Evolutionary conservation across 768 basidiomycete species (phyloP).

Genomic region (Panellus pusillus): DNA sequence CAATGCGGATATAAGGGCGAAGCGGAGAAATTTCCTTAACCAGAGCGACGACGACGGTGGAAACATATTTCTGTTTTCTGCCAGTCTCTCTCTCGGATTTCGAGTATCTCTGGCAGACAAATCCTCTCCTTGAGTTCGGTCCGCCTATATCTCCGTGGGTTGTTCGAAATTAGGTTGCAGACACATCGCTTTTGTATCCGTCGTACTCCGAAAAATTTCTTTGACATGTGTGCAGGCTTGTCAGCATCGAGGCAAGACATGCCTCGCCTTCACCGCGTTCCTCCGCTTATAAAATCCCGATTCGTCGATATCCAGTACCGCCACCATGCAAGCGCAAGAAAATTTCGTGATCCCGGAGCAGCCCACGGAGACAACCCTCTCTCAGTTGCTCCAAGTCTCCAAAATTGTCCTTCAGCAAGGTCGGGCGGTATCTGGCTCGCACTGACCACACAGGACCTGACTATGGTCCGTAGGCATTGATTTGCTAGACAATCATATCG

Average conservation of each 20-base stretch:
- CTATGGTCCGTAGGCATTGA: conserved; percentile 40
- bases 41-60: conserved; percentile 86
- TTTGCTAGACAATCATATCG: conserved; percentile 64
- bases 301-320: neutral
- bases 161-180: conserved; percentile 82
- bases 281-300: conserved; percentile 15
- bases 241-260: conserved; percentile 21
- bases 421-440: conserved; percentile 1
- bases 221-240: conserved; percentile 9
- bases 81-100: conserved; percentile 72
- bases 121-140: conserved; percentile 83
- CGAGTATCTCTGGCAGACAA: conserved; percentile 60
- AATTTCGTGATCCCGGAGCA: conserved; percentile 19
- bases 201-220: conserved; percentile 10
- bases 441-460: neutral
- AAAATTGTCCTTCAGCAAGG: conserved; percentile 71
- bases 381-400: conserved; percentile 65
- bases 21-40: conserved; percentile 24
- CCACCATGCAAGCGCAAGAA: conserved; percentile 16
- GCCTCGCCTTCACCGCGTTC: conserved; percentile 23
- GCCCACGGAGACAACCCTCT: conserved; percentile 32
- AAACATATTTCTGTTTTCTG: conserved; percentile 36
- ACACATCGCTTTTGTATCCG: conserved; percentile 40
- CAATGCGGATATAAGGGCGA: neutral
- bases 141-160: conserved; percentile 51